Base-by-base conservation (phyloP, 306 rosid genomes). In the Acmispon strigosus region DNA sequence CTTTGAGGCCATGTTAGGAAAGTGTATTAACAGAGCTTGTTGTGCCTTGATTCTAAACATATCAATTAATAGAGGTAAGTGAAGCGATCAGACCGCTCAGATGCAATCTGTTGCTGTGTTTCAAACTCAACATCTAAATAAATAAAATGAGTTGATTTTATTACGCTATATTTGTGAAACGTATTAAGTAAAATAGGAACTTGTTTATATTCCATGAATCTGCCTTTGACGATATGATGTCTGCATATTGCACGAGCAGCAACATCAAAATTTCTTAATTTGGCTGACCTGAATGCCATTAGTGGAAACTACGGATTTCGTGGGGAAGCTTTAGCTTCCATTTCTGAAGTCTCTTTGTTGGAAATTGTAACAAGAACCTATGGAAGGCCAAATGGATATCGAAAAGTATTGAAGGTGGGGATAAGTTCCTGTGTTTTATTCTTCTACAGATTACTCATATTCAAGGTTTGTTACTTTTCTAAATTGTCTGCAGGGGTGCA, bases 251-350 rank as follows among this genome's bases (percentile, higher is more conserved):
- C 24, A 6, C 80, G 65, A 77, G 72, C 96, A 89, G 99, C 91
- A 17, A 94, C 92, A 27, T 94, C 97, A 52, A 94, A 94, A 79
- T 86, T 82, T 71, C 88, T 76, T 16, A 74, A 70, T 79, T 82
- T 78, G 70, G 78, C 70, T 70, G 89, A 80, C 77, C 69, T 57
- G 78, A 74, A 84, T 78, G 62, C 77, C 52, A 75, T 71, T 18
- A 73, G 78, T 44, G 77, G 52, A 77, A 84, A 81, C 82, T 91
- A 91, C n/a, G 99, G 97, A 58, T 94, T 84, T 66, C 89, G 89
- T 50, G 99, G 99, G 73, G 96, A 94, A 77, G 88, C 97, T 68
- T 77, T 94, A 86, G 97, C 99, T 80, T 94, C 97, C 70, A 89
- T 94, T 76, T 89, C 96, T 0, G 96, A 91, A 39, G 74, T 91